Conservation (phyloP, 2,329 filamentous ascomycete species). For the Trichophyton verrucosum region DNA sequence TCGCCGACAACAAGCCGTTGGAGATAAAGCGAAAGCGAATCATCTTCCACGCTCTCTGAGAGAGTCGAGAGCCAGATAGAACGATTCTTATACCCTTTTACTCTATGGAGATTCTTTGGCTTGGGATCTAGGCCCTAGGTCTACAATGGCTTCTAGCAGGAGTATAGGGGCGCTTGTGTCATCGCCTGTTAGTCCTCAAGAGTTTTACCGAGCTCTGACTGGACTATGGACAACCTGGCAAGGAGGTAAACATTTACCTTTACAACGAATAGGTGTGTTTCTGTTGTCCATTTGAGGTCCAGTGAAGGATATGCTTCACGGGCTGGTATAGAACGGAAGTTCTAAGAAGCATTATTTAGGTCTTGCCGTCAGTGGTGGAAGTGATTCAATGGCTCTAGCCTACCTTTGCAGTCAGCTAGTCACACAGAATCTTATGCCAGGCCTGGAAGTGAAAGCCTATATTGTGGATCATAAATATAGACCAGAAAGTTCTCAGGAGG, state of each 20-base stretch:
- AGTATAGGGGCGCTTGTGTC: conserved; percentile 1
- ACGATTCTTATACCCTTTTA: neutral
- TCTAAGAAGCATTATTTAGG: conserved; percentile 33
- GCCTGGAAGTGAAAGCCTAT: conserved; percentile 38
- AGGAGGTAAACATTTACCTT: conserved; percentile 25
- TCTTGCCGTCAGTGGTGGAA: conserved; percentile 79
- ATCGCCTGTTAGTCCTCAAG: conserved; percentile 26
- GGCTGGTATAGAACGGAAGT: neutral
- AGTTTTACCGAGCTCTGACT: conserved; percentile 41
- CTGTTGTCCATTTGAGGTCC: neutral
- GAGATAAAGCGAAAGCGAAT: neutral
- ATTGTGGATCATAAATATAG: conserved; percentile 51
- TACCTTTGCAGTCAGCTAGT: conserved; percentile 49
- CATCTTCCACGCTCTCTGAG: neutral
- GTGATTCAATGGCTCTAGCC: conserved; percentile 95
- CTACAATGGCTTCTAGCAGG: conserved; percentile 4
- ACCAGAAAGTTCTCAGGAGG: conserved; percentile 43
- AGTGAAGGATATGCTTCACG: neutral
- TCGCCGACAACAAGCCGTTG: neutral
- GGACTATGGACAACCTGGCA: conserved; percentile 24
- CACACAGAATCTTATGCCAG: conserved; percentile 19
- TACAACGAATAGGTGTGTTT: conserved; percentile 8
- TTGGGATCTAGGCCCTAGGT: neutral
- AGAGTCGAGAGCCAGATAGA: neutral
- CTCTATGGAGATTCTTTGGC: neutral